phyloP scores from a whole-genome alignment of 768 basidiomycete species.

The Lanmaoa pseudosensibilis region DNA sequence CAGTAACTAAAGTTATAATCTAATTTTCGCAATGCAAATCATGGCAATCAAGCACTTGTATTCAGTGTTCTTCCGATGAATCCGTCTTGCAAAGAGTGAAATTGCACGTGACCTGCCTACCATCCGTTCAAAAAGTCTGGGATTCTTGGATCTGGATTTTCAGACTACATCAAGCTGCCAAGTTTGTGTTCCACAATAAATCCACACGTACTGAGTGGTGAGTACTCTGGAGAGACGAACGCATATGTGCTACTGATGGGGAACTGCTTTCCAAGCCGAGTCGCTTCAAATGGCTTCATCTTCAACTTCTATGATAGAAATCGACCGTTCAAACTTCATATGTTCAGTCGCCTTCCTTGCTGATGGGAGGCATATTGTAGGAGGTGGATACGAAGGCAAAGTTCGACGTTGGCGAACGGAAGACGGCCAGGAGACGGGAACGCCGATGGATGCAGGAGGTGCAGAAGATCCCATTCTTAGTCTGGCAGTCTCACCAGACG shows the following conservation, averaged over 20 bases:
- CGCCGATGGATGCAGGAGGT: not conserved
- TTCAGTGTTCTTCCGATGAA: no score
- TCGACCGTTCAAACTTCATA: not conserved
- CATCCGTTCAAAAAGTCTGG: no score
- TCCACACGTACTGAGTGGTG: not conserved
- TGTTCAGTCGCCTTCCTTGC: slow-evolving; percentile 7
- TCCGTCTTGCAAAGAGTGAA: no score
- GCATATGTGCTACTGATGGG: not conserved
- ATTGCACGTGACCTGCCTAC: no score
- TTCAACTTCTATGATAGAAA: not conserved
- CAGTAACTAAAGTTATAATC: not conserved
- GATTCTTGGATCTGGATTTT: no score
- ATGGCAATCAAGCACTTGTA: no score
- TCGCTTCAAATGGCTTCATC: not conserved
- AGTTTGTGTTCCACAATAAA: not conserved
- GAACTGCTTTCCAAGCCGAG: not conserved
- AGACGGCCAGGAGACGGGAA: slow-evolving; percentile 3
- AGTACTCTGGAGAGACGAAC: not conserved
- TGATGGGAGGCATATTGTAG: slow-evolving; percentile 4
- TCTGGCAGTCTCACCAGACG: slow-evolving; percentile 2
- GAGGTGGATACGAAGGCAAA: slow-evolving; percentile 3
- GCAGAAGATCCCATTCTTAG: not conserved
- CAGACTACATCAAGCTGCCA: no score
- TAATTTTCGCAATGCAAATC: not conserved
- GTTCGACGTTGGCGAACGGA: slow-evolving; percentile 7